Percentiles rank a stretch among this genome's conserved stretches.
Evolutionary conservation across 352 stramenopile genomes (phyloP).

Genomic region (Globisporangium spinosum): DNA sequence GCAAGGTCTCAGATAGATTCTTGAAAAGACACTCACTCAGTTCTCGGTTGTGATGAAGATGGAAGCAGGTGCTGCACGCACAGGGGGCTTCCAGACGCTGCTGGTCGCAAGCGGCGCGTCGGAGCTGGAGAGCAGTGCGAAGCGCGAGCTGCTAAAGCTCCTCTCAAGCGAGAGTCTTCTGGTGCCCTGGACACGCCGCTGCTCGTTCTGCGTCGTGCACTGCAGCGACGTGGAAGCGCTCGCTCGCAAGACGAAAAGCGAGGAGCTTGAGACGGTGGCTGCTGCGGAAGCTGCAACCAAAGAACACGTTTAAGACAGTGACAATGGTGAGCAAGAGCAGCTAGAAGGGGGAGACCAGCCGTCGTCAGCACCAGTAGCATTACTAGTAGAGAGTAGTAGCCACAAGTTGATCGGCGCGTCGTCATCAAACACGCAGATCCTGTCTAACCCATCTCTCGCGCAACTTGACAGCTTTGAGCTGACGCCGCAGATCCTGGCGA

Average conservation of each 20-base stretch:
- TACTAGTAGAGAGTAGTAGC: conserved; percentile 2
- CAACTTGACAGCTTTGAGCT: conserved; percentile 14
- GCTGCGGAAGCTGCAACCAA: not conserved
- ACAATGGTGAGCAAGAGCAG: not conserved
- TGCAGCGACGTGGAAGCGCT: conserved; percentile 35
- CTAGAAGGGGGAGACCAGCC: not conserved
- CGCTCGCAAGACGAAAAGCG: conserved; percentile 17
- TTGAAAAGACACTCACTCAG: conserved; percentile 6
- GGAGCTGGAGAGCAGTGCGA: conserved; percentile 27
- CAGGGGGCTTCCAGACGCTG: conserved; percentile 52
- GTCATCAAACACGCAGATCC: not conserved
- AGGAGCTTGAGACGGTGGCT: conserved; percentile 7
- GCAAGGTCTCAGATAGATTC: no score
- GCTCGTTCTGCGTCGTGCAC: conserved; percentile 45
- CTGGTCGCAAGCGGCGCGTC: conserved; percentile 39
- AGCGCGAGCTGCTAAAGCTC: conserved; percentile 26
- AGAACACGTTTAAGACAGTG: not conserved
- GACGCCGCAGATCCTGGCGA: conserved; percentile 32
- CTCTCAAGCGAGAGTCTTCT: conserved; percentile 27
- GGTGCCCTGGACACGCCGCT: conserved; percentile 22
- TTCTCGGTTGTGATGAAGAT: not conserved
- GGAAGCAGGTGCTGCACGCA: not conserved
- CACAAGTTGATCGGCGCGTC: not conserved
- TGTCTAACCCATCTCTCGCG: not conserved
- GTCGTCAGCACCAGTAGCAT: conserved; percentile 3